phyloP scores from a whole-genome alignment of 2,329 filamentous ascomycete genomes.

The Diaporthe amygdali region DNA sequence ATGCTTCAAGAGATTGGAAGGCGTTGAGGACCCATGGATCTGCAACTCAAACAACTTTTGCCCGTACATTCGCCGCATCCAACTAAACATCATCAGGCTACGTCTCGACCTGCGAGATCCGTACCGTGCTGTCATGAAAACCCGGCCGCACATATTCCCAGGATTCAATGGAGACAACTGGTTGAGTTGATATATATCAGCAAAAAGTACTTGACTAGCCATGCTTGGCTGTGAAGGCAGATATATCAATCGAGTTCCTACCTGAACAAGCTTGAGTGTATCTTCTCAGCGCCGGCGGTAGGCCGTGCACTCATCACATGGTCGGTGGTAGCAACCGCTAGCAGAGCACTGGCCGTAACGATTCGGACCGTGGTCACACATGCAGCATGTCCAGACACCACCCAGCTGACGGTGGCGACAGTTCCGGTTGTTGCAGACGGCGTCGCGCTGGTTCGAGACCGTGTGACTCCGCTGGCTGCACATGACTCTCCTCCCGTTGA shows the following conservation, averaged over 20 bases:
- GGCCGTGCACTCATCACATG: background rate
- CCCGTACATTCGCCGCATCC: background rate
- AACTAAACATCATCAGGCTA: background rate
- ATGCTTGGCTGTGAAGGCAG: background rate
- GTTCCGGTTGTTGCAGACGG: background rate
- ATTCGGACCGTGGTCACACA: background rate
- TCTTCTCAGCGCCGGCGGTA: background rate
- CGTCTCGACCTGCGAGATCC: background rate
- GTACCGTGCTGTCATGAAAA: background rate
- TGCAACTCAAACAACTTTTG: background rate
- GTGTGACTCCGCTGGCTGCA: background rate
- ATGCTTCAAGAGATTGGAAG: no score
- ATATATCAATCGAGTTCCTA: background rate
- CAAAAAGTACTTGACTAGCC: background rate
- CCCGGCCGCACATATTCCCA: background rate
- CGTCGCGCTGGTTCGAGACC: background rate
- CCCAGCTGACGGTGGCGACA: background rate
- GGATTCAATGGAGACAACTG: background rate
- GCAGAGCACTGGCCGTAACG: background rate
- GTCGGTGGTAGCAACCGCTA: background rate
- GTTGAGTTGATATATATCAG: background rate
- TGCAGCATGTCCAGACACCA: background rate
- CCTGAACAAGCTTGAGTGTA: background rate
- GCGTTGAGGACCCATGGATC: background rate
- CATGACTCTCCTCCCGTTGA: background rate